Evolutionary conservation across 176 grass and related monocot species (phyloP).

Genomic region (Hsuehochloa calcarea): DNA sequence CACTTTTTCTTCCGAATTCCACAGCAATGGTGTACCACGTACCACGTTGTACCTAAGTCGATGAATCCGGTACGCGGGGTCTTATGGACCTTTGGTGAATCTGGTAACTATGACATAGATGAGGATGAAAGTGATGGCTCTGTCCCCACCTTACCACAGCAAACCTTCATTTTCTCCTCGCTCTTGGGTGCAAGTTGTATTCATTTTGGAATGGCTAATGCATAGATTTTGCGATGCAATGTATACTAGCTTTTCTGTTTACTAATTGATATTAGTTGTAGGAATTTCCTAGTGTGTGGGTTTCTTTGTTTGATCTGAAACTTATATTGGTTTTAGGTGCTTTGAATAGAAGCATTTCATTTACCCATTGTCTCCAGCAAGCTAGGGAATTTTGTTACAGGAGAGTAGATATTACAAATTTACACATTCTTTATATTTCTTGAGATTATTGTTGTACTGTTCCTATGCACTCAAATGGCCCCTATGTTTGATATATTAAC

Average conservation of each 20-base stretch:
- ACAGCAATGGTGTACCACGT: neutral
- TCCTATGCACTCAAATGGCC: neutral
- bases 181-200: neutral
- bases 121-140: neutral
- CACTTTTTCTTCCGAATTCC: neutral
- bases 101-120: neutral
- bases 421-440: neutral
- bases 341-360: neutral
- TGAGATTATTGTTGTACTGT: neutral
- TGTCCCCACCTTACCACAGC: neutral
- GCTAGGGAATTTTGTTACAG: neutral
- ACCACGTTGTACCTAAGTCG: neutral
- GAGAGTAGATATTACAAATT: neutral
- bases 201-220: neutral
- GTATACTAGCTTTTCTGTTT: neutral
- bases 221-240: neutral
- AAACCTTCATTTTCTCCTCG: neutral
- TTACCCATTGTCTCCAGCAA: neutral
- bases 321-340: neutral
- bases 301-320: neutral
- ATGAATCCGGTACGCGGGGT: neutral
- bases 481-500: neutral
- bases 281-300: neutral
- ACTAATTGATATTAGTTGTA: neutral
- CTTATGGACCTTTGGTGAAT: neutral